Evolutionary conservation across 805 yeast genomes (phyloP).

Genomic region (Nakazawaea pomicola): DNA sequence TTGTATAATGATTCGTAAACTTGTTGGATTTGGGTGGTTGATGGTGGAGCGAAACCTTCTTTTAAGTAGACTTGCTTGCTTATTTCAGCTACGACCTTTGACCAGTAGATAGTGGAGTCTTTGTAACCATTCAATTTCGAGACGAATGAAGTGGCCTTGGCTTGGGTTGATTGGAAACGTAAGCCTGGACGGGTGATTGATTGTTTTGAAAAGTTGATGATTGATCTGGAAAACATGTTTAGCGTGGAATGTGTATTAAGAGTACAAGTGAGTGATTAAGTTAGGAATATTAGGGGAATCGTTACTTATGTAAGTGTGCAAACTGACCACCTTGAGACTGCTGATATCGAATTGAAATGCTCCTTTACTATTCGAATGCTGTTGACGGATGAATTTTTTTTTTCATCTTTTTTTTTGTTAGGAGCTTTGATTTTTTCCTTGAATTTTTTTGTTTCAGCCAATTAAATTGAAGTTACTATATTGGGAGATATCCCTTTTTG

Average conservation of each 20-base stretch:
- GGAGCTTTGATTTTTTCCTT: background rate
- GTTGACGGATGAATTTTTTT: too few species aligned
- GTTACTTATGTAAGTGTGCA: too few species aligned
- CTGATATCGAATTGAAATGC: too few species aligned
- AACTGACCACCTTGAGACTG: too few species aligned
- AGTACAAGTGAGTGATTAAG: too few species aligned
- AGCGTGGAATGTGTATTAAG: too few species aligned
- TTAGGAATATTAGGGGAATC: too few species aligned
- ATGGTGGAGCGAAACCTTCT: slow-evolving; percentile 93
- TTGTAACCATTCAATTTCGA: slow-evolving; percentile 32
- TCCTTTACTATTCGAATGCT: too few species aligned
- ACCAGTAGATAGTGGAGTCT: slow-evolving; percentile 74
- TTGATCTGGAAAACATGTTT: slow-evolving; percentile 16
- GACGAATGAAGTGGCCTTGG: slow-evolving; percentile 32
- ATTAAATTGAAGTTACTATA: slow-evolving; percentile 2
- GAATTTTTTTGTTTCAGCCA: slow-evolving; percentile 5
- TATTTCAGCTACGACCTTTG: slow-evolving; percentile 48
- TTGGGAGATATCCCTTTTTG: background rate
- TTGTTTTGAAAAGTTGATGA: slow-evolving; percentile 13
- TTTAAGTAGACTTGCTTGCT: slow-evolving; percentile 78
- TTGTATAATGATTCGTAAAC: slow-evolving; percentile 57
- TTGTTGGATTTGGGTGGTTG: slow-evolving; percentile 66
- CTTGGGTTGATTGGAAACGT: slow-evolving; percentile 32
- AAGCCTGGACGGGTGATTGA: slow-evolving; percentile 20
- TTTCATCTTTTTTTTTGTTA: slow-evolving; percentile 1